Base-by-base conservation (phyloP, 768 basidiomycete species). In the Trametes cinnabarina region DNA sequence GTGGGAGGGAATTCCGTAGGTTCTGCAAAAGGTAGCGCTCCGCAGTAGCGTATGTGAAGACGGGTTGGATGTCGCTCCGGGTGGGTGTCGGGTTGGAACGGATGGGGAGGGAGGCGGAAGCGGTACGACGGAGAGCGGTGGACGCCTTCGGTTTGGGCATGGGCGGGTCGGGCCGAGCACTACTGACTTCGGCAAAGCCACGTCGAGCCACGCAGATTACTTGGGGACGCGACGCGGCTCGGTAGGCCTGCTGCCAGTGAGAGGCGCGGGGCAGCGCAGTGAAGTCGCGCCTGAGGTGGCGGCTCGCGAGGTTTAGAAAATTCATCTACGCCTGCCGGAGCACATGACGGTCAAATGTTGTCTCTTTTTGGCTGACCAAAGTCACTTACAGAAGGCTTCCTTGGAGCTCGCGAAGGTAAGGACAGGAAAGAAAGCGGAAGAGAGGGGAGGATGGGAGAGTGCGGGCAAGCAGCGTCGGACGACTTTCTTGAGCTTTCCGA, bases 81-180 rank as follows among this genome's bases (percentile, higher is more conserved):
- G 94, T 94, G 7, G 90, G 89, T 3, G 90, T 94, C 10, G 90
- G 91, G 63, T 90, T 94, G 22, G 86, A 79, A 48, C 94, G 88
- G 60, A 96, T 91, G 7, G 92, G 87, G 41, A 91, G 78, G 2
- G 94, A 97, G 5, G 83, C 93, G 15, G 90, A 82, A 15, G 94
- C 94, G 7, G 92, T 82, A 44, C 93, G 84, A 43, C 94, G 82
- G 4, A 93, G 80, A 1, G 91, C 82, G 4, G 92, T 92, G 5
- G 85, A 81, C 17, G 86, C 84, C 68, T 92, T 93, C n/a, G 90
- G 90, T 69, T 90, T 92, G 37, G 82, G 76, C 34, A 59, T 61
- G 0, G 56, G 48, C 4, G 47, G 34, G 20, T 49, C 60, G 37
- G 22, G 10, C 8, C 41, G 23, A 1, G 42, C 11, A 14, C 6